phyloP scores from a whole-genome alignment of 345 rosid genomes.

The Bruguiera gymnorhiza region DNA sequence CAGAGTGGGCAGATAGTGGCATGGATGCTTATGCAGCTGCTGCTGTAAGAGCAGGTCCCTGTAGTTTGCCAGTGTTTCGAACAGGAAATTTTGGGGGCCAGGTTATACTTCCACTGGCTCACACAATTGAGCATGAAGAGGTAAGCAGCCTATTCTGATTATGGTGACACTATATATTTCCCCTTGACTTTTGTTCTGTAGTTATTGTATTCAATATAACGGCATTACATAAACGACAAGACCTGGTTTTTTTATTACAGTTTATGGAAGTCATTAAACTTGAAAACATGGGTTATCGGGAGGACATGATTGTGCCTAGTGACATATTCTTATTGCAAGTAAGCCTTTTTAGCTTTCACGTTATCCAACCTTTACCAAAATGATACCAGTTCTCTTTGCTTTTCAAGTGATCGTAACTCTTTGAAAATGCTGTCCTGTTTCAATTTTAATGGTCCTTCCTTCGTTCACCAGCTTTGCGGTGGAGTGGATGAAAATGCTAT shows the following conservation, averaged over 20 bases:
- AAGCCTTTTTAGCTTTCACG: slow-evolving; percentile 16
- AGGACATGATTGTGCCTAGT: slow-evolving; percentile 77
- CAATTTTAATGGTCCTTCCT: neutral
- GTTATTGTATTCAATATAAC: neutral
- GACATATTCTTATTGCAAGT: slow-evolving; percentile 94
- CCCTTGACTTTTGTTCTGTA: neutral
- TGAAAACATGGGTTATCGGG: slow-evolving; percentile 86
- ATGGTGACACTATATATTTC: neutral
- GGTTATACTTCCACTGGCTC: slow-evolving; percentile 95
- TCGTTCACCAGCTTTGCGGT: slow-evolving; percentile 31
- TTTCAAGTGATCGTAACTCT: neutral
- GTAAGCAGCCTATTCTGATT: slow-evolving; percentile 31
- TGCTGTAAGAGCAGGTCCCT: slow-evolving; percentile 90
- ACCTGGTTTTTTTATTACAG: slow-evolving; percentile 32
- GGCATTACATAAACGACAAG: neutral
- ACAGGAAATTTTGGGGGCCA: slow-evolving; percentile 89
- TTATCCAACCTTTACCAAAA: neutral
- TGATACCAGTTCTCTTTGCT: neutral
- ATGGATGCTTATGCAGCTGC: slow-evolving; percentile 95
- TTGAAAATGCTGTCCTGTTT: neutral
- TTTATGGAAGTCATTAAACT: slow-evolving; percentile 90
- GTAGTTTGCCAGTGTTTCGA: slow-evolving; percentile 72
- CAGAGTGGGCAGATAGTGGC: slow-evolving; percentile 98
- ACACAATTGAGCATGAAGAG: slow-evolving; percentile 96
- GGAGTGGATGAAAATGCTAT: slow-evolving; percentile 96